phyloP scores from a whole-genome alignment of 176 grass and related monocot genomes.

The Areca catechu region DNA sequence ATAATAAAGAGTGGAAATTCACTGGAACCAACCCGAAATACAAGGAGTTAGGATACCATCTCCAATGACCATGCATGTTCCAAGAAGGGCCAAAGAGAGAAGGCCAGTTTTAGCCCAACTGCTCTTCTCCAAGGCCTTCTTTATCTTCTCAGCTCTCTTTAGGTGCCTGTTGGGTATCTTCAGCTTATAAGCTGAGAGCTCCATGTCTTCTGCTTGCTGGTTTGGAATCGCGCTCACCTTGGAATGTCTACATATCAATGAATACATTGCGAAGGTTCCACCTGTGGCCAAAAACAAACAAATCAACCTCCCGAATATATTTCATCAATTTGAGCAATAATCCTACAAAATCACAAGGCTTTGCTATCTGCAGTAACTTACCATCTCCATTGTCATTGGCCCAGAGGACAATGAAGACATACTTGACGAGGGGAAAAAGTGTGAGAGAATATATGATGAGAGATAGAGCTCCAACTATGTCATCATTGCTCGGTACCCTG shows the following conservation, averaged over 20 bases:
- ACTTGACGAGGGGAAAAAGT: constrained; percentile 34
- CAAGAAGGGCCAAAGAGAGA: constrained; percentile 30
- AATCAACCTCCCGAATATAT: neutral
- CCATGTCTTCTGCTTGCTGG: constrained; percentile 25
- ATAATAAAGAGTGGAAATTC: no score
- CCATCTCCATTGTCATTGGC: constrained; percentile 49
- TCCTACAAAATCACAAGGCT: no score
- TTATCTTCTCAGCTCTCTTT: constrained; percentile 30
- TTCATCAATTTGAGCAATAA: no score
- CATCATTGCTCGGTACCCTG: constrained; percentile 5
- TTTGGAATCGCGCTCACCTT: constrained; percentile 27
- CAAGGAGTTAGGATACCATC: constrained; percentile 37
- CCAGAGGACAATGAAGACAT: constrained; percentile 40
- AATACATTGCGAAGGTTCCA: constrained; percentile 34
- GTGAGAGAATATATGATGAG: constrained; percentile 38
- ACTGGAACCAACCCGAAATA: constrained; percentile 21
- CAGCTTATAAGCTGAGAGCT: constrained; percentile 27
- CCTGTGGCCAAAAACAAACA: constrained; percentile 7
- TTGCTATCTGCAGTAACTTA: neutral
- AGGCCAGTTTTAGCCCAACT: constrained; percentile 19
- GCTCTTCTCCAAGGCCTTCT: constrained; percentile 23
- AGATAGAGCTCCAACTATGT: constrained; percentile 32
- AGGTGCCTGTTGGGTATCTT: constrained; percentile 17
- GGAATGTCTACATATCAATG: constrained; percentile 27
- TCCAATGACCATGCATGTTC: constrained; percentile 36